phyloP scores from a whole-genome alignment of 345 rosid species.

The Viola odorata region DNA sequence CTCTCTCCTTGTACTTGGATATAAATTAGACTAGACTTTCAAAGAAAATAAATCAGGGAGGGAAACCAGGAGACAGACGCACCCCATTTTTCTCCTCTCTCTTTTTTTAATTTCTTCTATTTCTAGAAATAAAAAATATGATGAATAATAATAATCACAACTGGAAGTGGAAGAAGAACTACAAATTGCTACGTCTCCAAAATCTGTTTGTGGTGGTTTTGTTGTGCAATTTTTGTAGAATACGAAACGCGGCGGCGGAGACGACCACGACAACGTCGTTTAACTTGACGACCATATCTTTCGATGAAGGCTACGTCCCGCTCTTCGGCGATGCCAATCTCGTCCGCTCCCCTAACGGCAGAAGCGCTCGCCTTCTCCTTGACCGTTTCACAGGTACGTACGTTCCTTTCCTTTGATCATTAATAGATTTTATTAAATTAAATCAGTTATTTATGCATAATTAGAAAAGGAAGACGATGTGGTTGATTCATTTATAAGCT shows the following conservation, averaged over 20 bases:
- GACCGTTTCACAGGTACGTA: conserved; percentile 65
- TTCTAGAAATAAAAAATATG: too few relatives aligned
- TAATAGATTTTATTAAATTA: background rate
- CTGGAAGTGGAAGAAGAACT: too few relatives aligned
- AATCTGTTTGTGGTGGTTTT: background rate
- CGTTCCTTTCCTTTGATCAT: background rate
- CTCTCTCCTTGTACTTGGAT: background rate
- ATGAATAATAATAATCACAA: too few relatives aligned
- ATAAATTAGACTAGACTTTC: background rate
- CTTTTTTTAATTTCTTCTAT: too few relatives aligned
- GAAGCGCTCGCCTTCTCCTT: conserved; percentile 80
- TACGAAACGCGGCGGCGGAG: conserved; percentile 8
- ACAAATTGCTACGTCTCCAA: too few relatives aligned
- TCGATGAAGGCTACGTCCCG: conserved; percentile 72
- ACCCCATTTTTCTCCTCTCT: too few relatives aligned
- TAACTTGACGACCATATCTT: conserved; percentile 50
- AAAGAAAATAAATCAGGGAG: background rate
- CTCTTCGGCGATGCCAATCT: conserved; percentile 83
- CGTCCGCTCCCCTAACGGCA: conserved; percentile 67
- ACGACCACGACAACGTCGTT: too few relatives aligned
- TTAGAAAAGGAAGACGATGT: too few relatives aligned
- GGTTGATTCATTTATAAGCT: too few relatives aligned
- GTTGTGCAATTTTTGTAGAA: background rate
- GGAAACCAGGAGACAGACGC: background rate
- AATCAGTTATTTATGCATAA: too few relatives aligned